Percentiles rank a stretch among this genome's conserved stretches.
Conservation (phyloP, 805 yeast species). For the Suhomyces sp. region DNA sequence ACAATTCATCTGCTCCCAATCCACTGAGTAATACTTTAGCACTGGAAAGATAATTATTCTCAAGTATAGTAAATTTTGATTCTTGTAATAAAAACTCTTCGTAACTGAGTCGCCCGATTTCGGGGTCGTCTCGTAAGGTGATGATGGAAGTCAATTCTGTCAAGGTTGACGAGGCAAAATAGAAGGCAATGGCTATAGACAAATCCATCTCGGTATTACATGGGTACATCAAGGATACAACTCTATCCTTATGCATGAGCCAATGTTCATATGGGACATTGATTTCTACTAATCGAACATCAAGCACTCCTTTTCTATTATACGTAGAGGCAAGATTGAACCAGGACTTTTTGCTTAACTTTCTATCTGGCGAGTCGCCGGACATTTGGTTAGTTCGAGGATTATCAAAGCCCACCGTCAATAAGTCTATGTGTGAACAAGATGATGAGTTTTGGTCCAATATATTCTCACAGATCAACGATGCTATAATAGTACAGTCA, state of each 20-base stretch:
- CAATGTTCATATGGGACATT: conserved; percentile 73
- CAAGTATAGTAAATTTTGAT: not conserved
- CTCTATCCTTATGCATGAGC: conserved; percentile 46
- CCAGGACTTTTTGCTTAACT: conserved; percentile 67
- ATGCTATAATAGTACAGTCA: conserved; percentile 83
- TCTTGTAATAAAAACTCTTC: conserved; percentile 16
- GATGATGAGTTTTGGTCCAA: conserved; percentile 11
- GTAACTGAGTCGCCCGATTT: conserved; percentile 11
- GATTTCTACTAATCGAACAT: conserved; percentile 60
- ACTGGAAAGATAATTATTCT: conserved; percentile 27
- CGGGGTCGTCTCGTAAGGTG: not conserved
- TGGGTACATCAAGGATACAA: conserved; percentile 73
- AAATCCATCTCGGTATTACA: conserved; percentile 90
- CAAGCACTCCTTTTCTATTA: conserved; percentile 26
- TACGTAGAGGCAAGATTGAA: conserved; percentile 44
- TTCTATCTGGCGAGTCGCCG: conserved; percentile 80
- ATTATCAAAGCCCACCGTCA: conserved; percentile 91
- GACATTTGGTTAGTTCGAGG: conserved; percentile 67
- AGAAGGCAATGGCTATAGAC: conserved; percentile 92
- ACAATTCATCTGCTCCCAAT: conserved; percentile 94
- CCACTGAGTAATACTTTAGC: conserved; percentile 84
- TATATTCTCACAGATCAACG: conserved; percentile 35
- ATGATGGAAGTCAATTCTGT: conserved; percentile 3
- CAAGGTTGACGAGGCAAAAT: conserved; percentile 55
- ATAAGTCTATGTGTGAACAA: conserved; percentile 53